These are phyloP conservation scores for Irpex rosettiformis DNA, from an alignment of 1,284 basidiomycete genomes.

Conservation along the genomic window DNA sequence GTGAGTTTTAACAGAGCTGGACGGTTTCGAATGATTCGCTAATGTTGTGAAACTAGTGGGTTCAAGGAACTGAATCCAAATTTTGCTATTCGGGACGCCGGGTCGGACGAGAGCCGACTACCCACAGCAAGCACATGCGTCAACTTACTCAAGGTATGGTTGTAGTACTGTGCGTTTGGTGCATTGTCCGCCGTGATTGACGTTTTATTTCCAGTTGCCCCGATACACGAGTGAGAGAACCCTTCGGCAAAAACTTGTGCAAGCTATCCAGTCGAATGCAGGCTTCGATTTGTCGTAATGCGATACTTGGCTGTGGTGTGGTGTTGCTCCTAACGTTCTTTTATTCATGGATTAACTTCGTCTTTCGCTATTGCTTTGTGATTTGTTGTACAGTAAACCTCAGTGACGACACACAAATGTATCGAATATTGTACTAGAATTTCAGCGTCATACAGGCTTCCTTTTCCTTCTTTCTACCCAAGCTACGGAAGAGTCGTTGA, in stretches of 20 bases:
- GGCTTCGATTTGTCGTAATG: constrained; percentile 84
- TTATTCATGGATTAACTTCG: no score
- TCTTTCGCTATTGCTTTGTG: no score
- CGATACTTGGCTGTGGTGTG: no score
- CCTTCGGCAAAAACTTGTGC: constrained; percentile 76
- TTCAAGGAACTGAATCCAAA: constrained; percentile 86
- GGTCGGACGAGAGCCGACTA: constrained; percentile 68
- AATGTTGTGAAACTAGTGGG: constrained; percentile 43
- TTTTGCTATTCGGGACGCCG: constrained; percentile 82
- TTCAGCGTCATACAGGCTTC: no score
- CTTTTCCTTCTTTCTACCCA: no score
- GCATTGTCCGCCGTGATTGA: constrained; percentile 3
- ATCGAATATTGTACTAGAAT: no score
- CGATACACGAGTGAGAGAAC: constrained; percentile 59
- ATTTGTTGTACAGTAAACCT: no score
- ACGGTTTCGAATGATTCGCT: neutral
- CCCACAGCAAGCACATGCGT: constrained; percentile 86
- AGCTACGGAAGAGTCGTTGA: no score
- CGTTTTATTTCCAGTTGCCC: constrained; percentile 49
- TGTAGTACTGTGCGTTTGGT: neutral
- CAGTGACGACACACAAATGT: no score
- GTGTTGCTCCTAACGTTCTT: no score
- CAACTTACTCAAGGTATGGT: constrained; percentile 74
- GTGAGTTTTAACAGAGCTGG: constrained; percentile 36
- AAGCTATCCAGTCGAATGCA: constrained; percentile 81